phyloP scores from a whole-genome alignment of 2,329 filamentous ascomycete species.

The Ascochyta koolunga region DNA sequence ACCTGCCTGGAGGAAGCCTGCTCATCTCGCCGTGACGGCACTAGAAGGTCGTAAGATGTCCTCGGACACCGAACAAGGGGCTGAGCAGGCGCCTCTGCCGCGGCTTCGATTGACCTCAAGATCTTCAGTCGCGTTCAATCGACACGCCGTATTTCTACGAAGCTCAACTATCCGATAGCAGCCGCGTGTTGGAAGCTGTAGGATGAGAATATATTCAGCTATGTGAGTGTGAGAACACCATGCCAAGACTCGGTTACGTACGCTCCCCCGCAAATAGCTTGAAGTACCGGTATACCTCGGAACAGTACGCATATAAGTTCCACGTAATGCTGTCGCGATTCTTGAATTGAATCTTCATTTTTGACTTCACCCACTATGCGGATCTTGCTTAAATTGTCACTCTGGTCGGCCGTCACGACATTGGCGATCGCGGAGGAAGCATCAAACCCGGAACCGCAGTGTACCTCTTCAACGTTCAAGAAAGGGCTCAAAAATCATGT shows the following conservation, averaged over 20 bases:
- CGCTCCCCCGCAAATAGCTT: not conserved
- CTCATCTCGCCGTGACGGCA: not conserved
- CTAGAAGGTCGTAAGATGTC: not conserved
- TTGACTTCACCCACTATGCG: slow-evolving; percentile 1
- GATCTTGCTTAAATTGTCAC: not conserved
- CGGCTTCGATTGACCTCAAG: not conserved
- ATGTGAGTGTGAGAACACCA: too few relatives aligned
- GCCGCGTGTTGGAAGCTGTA: too few relatives aligned
- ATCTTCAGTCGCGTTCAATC: too few relatives aligned
- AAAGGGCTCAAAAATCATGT: slow-evolving; percentile 1
- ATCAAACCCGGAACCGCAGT: slow-evolving; percentile 1
- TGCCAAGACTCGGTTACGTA: slow-evolving; percentile 10
- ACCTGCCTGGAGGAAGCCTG: too few relatives aligned
- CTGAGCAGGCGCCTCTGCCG: slow-evolving; percentile 2
- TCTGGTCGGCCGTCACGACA: not conserved
- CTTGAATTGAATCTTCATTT: too few relatives aligned
- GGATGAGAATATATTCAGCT: too few relatives aligned
- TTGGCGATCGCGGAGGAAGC: not conserved
- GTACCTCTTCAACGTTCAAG: slow-evolving; percentile 12
- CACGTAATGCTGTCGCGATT: too few relatives aligned
- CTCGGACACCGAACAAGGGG: slow-evolving; percentile 12
- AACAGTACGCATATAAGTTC: not conserved
- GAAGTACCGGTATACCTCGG: not conserved
- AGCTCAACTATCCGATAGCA: too few relatives aligned
- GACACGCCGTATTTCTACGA: too few relatives aligned